These are phyloP conservation scores for Populus trichocarpa DNA, from an alignment of 441 rosid species.

Conservation along the genomic window DNA sequence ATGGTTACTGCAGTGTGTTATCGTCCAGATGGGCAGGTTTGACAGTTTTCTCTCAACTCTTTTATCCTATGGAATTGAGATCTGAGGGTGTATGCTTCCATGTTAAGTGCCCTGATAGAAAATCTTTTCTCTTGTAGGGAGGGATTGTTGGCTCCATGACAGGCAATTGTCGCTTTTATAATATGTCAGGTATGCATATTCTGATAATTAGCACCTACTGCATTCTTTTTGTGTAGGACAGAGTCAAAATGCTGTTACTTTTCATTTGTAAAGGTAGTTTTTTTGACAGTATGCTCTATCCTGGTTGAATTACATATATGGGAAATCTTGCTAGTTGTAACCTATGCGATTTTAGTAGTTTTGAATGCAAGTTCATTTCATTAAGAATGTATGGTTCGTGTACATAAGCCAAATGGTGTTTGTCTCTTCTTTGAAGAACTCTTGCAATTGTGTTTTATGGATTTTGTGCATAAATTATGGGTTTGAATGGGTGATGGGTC, in stretches of 20 bases:
- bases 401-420: not conserved
- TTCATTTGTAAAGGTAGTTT: not conserved
- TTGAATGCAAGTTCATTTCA: not conserved
- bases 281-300: not conserved
- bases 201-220: not conserved
- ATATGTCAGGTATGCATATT: slow-evolving; percentile 52
- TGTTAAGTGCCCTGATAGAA: not conserved
- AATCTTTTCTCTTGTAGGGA: slow-evolving; percentile 48
- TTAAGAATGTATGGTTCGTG: not conserved
- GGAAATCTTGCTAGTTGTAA: not conserved
- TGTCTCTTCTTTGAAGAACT: not conserved
- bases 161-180: slow-evolving; percentile 75
- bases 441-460: slow-evolving; percentile 3
- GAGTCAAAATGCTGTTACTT: not conserved
- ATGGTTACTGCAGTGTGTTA: slow-evolving; percentile 90
- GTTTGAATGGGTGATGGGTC: not conserved
- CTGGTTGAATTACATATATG: not conserved
- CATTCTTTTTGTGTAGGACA: not conserved
- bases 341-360: not conserved
- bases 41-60: slow-evolving; percentile 12
- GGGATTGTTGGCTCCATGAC: slow-evolving; percentile 71
- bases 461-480: not conserved
- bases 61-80: not conserved
- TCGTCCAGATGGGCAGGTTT: slow-evolving; percentile 82
- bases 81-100: not conserved